These are phyloP conservation scores for Cryptomeria japonica DNA, from an alignment of 75 land plant genomes.

Conservation along the genomic window DNA sequence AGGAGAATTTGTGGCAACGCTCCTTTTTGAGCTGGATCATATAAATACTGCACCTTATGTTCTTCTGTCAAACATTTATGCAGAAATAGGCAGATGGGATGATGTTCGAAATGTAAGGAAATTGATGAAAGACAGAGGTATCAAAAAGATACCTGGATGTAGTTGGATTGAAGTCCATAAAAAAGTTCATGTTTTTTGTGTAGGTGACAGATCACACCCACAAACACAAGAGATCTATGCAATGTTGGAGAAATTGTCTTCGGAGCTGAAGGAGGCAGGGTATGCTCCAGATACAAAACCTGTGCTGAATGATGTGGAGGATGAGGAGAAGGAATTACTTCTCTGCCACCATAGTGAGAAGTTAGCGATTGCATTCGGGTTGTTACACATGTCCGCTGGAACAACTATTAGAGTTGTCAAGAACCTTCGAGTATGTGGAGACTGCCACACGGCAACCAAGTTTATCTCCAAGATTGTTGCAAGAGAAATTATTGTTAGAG, in stretches of 20 bases:
- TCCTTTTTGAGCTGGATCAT: slow-evolving; percentile 47
- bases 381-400: slow-evolving; percentile 66
- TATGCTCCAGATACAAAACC: slow-evolving; percentile 8
- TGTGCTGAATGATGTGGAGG: slow-evolving; percentile 16
- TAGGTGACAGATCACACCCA: slow-evolving; percentile 50
- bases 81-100: slow-evolving; percentile 58
- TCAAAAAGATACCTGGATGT: slow-evolving; percentile 57
- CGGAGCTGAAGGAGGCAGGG: slow-evolving; percentile 38
- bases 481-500: slow-evolving; percentile 46
- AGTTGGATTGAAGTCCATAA: slow-evolving; percentile 71
- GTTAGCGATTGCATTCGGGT: slow-evolving; percentile 68
- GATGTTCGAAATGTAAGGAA: slow-evolving; percentile 48
- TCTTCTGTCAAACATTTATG: slow-evolving; percentile 62
- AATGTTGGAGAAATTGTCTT: not conserved
- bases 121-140: slow-evolving; percentile 50
- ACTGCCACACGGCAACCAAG: slow-evolving; percentile 57
- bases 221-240: slow-evolving; percentile 49
- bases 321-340: slow-evolving; percentile 49
- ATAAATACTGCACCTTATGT: slow-evolving; percentile 53
- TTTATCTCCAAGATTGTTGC: slow-evolving; percentile 54
- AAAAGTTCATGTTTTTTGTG: slow-evolving; percentile 53
- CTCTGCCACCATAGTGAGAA: slow-evolving; percentile 81
- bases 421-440: slow-evolving; percentile 63
- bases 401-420: slow-evolving; percentile 65
- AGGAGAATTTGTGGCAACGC: slow-evolving; percentile 56